Evolutionary conservation across 306 rosid genomes (phyloP).

Genomic region (Comarum palustre): DNA sequence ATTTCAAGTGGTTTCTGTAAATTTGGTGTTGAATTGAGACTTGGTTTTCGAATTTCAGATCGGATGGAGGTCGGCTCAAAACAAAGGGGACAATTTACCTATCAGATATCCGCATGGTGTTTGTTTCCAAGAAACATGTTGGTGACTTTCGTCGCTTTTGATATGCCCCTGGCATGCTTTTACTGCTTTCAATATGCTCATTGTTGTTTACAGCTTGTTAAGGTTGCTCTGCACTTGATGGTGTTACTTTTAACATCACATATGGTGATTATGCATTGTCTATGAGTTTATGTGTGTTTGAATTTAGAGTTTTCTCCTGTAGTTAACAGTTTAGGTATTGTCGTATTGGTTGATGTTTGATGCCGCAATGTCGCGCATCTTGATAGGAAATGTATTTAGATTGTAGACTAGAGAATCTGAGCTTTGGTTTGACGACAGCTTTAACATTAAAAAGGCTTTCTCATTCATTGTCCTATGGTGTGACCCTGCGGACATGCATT

Average conservation of each 20-base stretch:
- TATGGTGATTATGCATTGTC: background rate
- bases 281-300: background rate
- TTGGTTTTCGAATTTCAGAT: conserved; percentile 29
- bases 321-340: background rate
- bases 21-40: background rate
- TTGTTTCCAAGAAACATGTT: conserved; percentile 62
- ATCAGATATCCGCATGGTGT: conserved; percentile 88
- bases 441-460: no score
- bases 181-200: background rate
- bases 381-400: background rate
- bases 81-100: conserved; percentile 82
- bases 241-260: background rate
- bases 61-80: conserved; percentile 60
- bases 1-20: background rate
- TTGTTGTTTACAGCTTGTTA: background rate
- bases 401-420: background rate
- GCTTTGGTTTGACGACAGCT: conserved; percentile 1
- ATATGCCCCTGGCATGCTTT: conserved; percentile 76
- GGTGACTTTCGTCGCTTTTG: conserved; percentile 66
- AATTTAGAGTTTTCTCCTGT: background rate
- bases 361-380: no score
- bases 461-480: background rate
- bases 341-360: background rate
- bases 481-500: background rate
- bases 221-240: background rate